Conservation (phyloP, 345 rosid species). For the Brassica juncea region DNA sequence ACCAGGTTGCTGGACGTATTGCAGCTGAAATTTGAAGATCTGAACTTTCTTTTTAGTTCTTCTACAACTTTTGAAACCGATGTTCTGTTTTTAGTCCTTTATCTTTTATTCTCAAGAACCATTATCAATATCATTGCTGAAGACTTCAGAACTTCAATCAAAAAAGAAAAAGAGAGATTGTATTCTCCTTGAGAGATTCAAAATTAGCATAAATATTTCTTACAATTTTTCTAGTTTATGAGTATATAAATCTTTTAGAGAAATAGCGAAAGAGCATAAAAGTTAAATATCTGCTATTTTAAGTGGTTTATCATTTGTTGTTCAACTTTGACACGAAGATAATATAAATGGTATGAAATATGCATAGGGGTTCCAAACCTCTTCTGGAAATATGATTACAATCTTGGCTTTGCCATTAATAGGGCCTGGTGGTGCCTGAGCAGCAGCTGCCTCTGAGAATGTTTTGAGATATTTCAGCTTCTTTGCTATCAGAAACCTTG, state of each 20-base stretch:
- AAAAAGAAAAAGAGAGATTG: too few relatives aligned
- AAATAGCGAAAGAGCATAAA: too few relatives aligned
- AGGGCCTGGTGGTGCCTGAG: slow-evolving; percentile 38
- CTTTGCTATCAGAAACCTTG: slow-evolving; percentile 46
- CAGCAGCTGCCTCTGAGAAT: slow-evolving; percentile 37
- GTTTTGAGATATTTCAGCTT: slow-evolving; percentile 32
- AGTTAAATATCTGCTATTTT: too few relatives aligned
- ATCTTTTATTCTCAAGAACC: neutral
- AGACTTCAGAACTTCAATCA: slow-evolving; percentile 14
- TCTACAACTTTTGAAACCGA: slow-evolving; percentile 23
- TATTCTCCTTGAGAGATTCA: too few relatives aligned
- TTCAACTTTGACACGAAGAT: too few relatives aligned
- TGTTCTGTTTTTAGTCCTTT: slow-evolving; percentile 26
- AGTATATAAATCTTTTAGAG: too few relatives aligned
- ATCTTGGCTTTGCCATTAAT: slow-evolving; percentile 62
- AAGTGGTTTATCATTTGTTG: too few relatives aligned
- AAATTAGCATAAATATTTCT: too few relatives aligned
- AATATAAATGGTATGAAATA: too few relatives aligned
- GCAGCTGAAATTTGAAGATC: slow-evolving; percentile 48
- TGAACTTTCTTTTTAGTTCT: slow-evolving; percentile 4
- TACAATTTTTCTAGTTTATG: too few relatives aligned
- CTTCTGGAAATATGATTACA: slow-evolving; percentile 34
- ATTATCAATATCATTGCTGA: slow-evolving; percentile 14
- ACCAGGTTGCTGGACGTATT: slow-evolving; percentile 84
- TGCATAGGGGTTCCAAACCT: too few relatives aligned